Evolutionary conservation across 2,329 filamentous ascomycete genomes (phyloP).

Genomic region (Chaetomiaceae sp.): DNA sequence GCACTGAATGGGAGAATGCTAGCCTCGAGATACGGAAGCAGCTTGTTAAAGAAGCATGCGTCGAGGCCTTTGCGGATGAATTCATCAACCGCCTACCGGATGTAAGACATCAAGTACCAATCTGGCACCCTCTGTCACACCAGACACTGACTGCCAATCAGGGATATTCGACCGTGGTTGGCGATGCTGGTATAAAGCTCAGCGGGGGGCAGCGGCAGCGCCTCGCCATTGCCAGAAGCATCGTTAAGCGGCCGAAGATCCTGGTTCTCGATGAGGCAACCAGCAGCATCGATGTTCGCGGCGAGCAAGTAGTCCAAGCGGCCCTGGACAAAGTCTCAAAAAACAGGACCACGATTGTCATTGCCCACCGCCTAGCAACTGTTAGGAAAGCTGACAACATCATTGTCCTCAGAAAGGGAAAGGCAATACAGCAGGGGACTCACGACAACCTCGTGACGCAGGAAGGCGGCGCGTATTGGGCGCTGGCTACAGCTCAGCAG

Average conservation of each 20-base stretch:
- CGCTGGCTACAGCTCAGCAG: slow-evolving; percentile 58
- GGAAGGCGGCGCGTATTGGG: slow-evolving; percentile 58
- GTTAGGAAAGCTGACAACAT: slow-evolving; percentile 74
- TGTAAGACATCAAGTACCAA: slow-evolving; percentile 35
- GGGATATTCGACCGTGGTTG: slow-evolving; percentile 69
- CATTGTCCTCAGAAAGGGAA: slow-evolving; percentile 65
- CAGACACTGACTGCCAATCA: too few species aligned
- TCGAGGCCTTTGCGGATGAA: slow-evolving; percentile 64
- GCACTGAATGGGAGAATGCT: slow-evolving; percentile 36
- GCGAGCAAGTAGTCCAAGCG: slow-evolving; percentile 30
- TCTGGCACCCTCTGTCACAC: too few species aligned
- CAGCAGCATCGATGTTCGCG: slow-evolving; percentile 48
- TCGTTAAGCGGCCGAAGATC: slow-evolving; percentile 29
- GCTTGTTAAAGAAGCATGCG: slow-evolving; percentile 59
- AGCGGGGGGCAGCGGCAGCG: slow-evolving; percentile 76
- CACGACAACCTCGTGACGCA: slow-evolving; percentile 63
- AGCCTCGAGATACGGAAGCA: slow-evolving; percentile 41
- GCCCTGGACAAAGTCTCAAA: slow-evolving; percentile 28
- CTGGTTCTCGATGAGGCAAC: slow-evolving; percentile 31
- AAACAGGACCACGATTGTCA: slow-evolving; percentile 38
- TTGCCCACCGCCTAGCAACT: slow-evolving; percentile 69
- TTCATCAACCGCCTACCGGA: slow-evolving; percentile 61
- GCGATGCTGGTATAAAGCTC: slow-evolving; percentile 73
- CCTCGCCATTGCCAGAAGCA: slow-evolving; percentile 50
- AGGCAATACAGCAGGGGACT: slow-evolving; percentile 66